Evolutionary conservation across 345 rosid species (phyloP).

Genomic region (Mallotus nudiflorus): DNA sequence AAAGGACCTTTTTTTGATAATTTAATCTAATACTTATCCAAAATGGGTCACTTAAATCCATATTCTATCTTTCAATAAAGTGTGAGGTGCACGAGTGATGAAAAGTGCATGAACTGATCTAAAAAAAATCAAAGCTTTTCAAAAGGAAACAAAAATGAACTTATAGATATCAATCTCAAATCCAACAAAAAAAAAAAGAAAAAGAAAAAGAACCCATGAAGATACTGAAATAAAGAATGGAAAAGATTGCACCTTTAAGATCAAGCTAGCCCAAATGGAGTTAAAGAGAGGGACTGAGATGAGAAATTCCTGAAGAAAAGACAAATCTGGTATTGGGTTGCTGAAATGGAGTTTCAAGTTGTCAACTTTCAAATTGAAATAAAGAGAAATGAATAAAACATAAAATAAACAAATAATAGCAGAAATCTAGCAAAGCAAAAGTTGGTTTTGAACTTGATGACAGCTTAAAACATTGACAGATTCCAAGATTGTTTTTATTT

Average conservation of each 20-base stretch:
- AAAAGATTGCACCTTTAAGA: conserved; percentile 38
- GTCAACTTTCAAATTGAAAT: neutral
- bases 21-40: too few species aligned
- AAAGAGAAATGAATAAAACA: neutral
- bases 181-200: neutral
- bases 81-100: too few species aligned
- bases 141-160: conserved; percentile 1
- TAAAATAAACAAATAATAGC: too few species aligned
- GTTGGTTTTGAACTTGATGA: conserved; percentile 27
- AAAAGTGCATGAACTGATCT: too few species aligned
- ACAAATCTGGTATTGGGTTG: conserved; percentile 11
- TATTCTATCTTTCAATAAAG: too few species aligned
- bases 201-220: conserved; percentile 9
- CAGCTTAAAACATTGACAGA: conserved; percentile 30
- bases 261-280: conserved; percentile 10
- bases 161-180: neutral
- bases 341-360: neutral
- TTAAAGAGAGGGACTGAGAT: conserved; percentile 15
- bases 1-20: too few species aligned
- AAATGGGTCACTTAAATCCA: too few species aligned
- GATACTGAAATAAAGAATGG: conserved; percentile 1
- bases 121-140: too few species aligned
- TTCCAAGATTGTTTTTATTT: conserved; percentile 19
- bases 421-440: conserved; percentile 26
- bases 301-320: conserved; percentile 7